Evolutionary conservation across 371 early-diverging fungal genomes (phyloP).

Genomic region (Mucor indicus): DNA sequence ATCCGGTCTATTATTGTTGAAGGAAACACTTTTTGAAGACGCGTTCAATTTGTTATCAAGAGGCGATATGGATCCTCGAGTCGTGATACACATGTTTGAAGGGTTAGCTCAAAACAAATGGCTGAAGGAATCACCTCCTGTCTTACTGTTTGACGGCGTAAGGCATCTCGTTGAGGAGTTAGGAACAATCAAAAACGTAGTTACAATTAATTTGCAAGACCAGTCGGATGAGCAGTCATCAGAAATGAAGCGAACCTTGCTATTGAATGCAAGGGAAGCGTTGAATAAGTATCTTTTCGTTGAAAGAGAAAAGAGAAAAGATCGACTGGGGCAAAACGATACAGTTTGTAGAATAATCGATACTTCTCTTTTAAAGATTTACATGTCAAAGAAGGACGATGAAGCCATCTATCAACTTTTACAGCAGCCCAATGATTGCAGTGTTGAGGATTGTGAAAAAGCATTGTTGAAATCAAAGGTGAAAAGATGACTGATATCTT

Average conservation of each 20-base stretch:
- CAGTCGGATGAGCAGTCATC: neutral
- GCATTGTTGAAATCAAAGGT: constrained; percentile 44
- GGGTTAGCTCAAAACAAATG: constrained; percentile 39
- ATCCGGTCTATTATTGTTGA: constrained; percentile 63
- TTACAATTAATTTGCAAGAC: constrained; percentile 21
- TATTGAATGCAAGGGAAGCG: constrained; percentile 61
- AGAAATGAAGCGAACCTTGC: constrained; percentile 42
- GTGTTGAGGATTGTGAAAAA: constrained; percentile 49
- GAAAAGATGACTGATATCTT: neutral
- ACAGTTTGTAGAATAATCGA: constrained; percentile 57
- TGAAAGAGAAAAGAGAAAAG: constrained; percentile 35
- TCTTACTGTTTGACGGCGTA: constrained; percentile 50
- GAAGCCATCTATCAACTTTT: constrained; percentile 44
- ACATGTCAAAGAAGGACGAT: constrained; percentile 47
- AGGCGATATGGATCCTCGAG: constrained; percentile 65
- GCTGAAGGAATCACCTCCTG: constrained; percentile 18
- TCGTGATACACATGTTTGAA: constrained; percentile 59
- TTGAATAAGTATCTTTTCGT: constrained; percentile 43
- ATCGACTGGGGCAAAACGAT: constrained; percentile 26
- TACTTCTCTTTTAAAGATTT: constrained; percentile 63
- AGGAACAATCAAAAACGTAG: constrained; percentile 52
- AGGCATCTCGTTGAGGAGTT: constrained; percentile 25
- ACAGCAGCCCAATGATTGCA: constrained; percentile 51
- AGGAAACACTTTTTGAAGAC: constrained; percentile 68
- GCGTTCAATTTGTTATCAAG: constrained; percentile 60